These are phyloP conservation scores for Oryza glumipatula DNA, from an alignment of 176 grass and related monocot species.

Conservation along the genomic window DNA sequence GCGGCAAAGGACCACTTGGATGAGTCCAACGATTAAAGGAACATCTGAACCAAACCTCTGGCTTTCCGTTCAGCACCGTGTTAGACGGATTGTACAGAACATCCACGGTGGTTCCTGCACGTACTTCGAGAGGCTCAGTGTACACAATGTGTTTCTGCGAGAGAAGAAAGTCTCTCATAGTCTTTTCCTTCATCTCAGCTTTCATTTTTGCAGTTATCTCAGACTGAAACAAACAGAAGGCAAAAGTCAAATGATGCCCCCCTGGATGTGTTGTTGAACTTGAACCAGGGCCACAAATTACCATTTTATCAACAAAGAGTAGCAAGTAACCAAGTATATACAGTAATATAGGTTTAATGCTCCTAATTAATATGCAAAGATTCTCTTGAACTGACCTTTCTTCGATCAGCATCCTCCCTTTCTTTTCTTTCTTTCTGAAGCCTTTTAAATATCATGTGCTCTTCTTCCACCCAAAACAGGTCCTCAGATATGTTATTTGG, in stretches of 20 bases:
- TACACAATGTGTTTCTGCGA: conserved; percentile 98
- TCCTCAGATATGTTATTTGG: conserved; percentile 60
- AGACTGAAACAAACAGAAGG: conserved; percentile 54
- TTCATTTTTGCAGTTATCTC: conserved; percentile 73
- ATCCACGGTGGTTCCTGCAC: conserved; percentile 66
- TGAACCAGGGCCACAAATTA: conserved; percentile 3
- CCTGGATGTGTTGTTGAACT: conserved; percentile 5
- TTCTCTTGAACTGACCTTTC: conserved; percentile 60
- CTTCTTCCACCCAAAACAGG: conserved; percentile 81
- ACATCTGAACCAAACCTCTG: conserved; percentile 86
- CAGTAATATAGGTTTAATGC: background rate
- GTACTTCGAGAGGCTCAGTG: conserved; percentile 87
- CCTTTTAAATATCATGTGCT: conserved; percentile 66
- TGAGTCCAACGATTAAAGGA: conserved; percentile 96
- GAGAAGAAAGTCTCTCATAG: conserved; percentile 80
- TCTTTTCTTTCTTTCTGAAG: conserved; percentile 78
- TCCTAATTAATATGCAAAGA: background rate
- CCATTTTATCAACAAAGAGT: background rate
- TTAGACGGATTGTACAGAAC: conserved; percentile 93
- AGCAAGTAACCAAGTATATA: conserved; percentile 12
- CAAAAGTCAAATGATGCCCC: conserved; percentile 6
- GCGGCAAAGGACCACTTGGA: conserved; percentile 71
- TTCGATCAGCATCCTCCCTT: conserved; percentile 56
- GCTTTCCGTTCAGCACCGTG: conserved; percentile 84
- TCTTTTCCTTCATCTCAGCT: conserved; percentile 78